Evolutionary conservation across 306 rosid genomes (phyloP).

Genomic region (Abrus pulchellus): DNA sequence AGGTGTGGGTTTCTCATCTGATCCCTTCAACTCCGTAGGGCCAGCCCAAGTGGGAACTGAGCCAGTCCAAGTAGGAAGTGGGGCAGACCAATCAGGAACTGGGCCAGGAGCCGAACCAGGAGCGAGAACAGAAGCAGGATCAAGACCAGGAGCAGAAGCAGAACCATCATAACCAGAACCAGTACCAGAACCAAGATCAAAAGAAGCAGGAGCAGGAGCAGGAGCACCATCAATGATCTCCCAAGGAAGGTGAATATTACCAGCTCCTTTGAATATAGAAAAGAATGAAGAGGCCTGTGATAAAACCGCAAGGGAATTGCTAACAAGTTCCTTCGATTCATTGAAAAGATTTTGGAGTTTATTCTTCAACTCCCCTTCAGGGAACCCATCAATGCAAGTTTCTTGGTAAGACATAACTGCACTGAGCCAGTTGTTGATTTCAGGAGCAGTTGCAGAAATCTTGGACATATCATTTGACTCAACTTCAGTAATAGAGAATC

Average conservation of each 20-base stretch:
- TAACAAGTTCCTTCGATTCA: constrained; percentile 59
- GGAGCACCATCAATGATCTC: background rate
- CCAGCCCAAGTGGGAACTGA: constrained; percentile 64
- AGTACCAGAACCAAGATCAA: background rate
- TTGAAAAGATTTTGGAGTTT: constrained; percentile 45
- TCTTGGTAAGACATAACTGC: constrained; percentile 79
- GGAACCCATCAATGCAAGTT: constrained; percentile 81
- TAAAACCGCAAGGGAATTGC: constrained; percentile 77
- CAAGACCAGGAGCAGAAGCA: background rate
- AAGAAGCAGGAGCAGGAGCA: constrained; percentile 6
- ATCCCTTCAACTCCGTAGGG: constrained; percentile 47
- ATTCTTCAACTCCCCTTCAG: constrained; percentile 62
- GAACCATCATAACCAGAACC: background rate
- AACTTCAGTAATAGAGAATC: constrained; percentile 44
- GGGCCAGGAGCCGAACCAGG: background rate
- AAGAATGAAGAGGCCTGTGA: constrained; percentile 51
- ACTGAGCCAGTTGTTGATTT: constrained; percentile 84
- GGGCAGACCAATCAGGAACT: background rate
- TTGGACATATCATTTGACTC: background rate
- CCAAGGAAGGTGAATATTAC: constrained; percentile 51
- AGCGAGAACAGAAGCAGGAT: background rate
- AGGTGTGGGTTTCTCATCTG: constrained; percentile 61
- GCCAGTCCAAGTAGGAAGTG: constrained; percentile 63
- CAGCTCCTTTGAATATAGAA: constrained; percentile 42
- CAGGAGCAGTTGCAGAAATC: constrained; percentile 39